Evolutionary conservation across 306 rosid species (phyloP), one percentile per base, ranked within the genome.

Genomic region (Betula pendula): DNA sequence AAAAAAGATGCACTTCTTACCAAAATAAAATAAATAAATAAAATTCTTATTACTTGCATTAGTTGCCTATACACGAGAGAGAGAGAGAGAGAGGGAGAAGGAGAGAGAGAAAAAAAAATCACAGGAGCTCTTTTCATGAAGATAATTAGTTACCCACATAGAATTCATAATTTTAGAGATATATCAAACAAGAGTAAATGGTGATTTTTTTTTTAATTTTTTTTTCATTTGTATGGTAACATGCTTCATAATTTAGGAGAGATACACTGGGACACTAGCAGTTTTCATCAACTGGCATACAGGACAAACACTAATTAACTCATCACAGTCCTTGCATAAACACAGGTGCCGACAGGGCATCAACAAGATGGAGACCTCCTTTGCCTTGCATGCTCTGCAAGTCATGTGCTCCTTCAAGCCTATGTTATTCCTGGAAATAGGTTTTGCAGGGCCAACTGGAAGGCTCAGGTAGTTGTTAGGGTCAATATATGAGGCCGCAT

Each of bases 311-410:
- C 73, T 78, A 80, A 84, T 51, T 67, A 83, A 91, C 66, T 81
- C 91, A 66, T 88, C 95, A 86, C 98, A 94, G 43, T 90, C 90
- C 87, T 81, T 94, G 80, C 98, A 94, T 84, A 94, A 84, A 84
- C 96, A 88, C 43, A 92, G 81, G 80, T 94, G 98, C 82, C 97
- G 85, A 77, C 98, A 94, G 58, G 98, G 98, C 89, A 94, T 89
- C 84, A 94, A 81, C 83, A 94, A 82, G 81, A 90, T 84, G 22
- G 91, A 92, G 58, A 92, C 97, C 86, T 89, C 93, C 86, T 85
- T 90, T n/a, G 72, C 84, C 81, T 80, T 90, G 91, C 98, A 92
- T 17, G 90, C 82, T 69, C 85, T 80, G 87, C 95, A 92, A 63
- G 67, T 81, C 89, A 86, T 74, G 49, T 81, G 82, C 44, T 83